Conservation (phyloP, 2,329 filamentous ascomycete genomes). For the Periconia digitata region DNA sequence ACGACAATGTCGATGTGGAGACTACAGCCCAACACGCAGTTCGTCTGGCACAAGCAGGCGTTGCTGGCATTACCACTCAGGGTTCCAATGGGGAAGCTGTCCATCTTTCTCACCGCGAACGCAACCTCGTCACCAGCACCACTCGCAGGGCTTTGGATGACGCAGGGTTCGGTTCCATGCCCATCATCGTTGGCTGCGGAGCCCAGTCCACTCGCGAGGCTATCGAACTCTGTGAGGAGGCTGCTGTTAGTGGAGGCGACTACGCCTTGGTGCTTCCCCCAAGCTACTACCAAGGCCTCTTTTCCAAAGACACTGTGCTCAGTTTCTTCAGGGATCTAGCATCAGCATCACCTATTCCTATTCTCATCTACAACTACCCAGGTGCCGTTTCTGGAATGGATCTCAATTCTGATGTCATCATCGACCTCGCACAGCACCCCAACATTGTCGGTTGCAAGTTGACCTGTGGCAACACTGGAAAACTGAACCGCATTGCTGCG, state of each 20-base stretch:
- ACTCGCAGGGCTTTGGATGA: conserved; percentile 70
- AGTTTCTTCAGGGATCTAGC: conserved; percentile 69
- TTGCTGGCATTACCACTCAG: conserved; percentile 74
- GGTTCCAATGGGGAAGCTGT: conserved; percentile 84
- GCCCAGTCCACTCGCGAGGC: conserved; percentile 73
- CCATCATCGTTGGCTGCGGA: conserved; percentile 75
- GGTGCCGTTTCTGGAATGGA: conserved; percentile 66
- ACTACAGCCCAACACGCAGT: conserved; percentile 55
- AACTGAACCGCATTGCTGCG: conserved; percentile 62
- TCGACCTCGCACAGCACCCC: conserved; percentile 61
- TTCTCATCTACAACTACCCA: conserved; percentile 72
- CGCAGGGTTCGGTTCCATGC: conserved; percentile 65
- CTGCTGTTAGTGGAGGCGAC: conserved; percentile 69
- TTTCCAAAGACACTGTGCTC: conserved; percentile 61
- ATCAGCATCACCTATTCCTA: conserved; percentile 62
- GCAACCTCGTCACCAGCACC: conserved; percentile 66
- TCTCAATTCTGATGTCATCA: conserved; percentile 63
- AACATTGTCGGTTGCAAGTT: conserved; percentile 71
- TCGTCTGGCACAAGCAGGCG: conserved; percentile 70
- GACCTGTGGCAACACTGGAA: conserved; percentile 71
- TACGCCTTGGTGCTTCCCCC: conserved; percentile 76
- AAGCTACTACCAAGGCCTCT: conserved; percentile 71
- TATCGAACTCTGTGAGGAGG: conserved; percentile 69
- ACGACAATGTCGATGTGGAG: conserved; percentile 46
- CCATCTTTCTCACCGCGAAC: conserved; percentile 71